Evolutionary conservation across 1,139 yeast species (phyloP).

Genomic region (Hemisphaericaspora subhashii): DNA sequence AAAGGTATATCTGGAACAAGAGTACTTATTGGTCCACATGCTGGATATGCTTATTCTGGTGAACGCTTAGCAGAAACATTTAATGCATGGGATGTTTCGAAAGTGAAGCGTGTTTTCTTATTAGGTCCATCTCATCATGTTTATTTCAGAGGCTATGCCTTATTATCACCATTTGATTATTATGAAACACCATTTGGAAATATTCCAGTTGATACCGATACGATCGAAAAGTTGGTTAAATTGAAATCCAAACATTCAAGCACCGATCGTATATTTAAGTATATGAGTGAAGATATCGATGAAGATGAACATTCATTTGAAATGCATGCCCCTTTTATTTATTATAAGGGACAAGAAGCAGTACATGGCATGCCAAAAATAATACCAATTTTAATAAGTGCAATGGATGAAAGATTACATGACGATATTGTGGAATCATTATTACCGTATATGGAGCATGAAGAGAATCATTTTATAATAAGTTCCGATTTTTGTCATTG

Average conservation of each 20-base stretch:
- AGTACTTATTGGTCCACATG: conserved; percentile 70
- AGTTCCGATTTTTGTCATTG: conserved; percentile 97
- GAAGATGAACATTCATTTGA: conserved; percentile 91
- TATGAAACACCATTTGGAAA: conserved; percentile 85
- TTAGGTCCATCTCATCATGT: conserved; percentile 95
- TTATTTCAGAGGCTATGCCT: conserved; percentile 64
- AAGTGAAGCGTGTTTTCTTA: conserved; percentile 65
- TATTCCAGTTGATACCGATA: conserved; percentile 60
- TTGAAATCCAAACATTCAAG: conserved; percentile 18
- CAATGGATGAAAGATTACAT: conserved; percentile 49
- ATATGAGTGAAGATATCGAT: conserved; percentile 64
- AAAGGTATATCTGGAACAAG: conserved; percentile 56
- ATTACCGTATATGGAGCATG: conserved; percentile 54
- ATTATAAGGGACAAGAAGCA: conserved; percentile 23
- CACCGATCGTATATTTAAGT: conserved; percentile 39
- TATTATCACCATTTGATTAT: conserved; percentile 50
- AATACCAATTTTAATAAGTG: conserved; percentile 81
- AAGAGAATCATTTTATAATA: conserved; percentile 67
- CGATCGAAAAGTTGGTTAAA: conserved; percentile 32
- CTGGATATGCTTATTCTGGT: conserved; percentile 88
- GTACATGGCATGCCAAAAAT: conserved; percentile 51
- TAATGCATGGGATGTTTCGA: conserved; percentile 61
- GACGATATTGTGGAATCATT: conserved; percentile 48
- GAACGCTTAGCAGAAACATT: conserved; percentile 76
- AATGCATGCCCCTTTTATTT: conserved; percentile 85